phyloP scores from a whole-genome alignment of 179 eudicot species.

The Actinidia chinensis region DNA sequence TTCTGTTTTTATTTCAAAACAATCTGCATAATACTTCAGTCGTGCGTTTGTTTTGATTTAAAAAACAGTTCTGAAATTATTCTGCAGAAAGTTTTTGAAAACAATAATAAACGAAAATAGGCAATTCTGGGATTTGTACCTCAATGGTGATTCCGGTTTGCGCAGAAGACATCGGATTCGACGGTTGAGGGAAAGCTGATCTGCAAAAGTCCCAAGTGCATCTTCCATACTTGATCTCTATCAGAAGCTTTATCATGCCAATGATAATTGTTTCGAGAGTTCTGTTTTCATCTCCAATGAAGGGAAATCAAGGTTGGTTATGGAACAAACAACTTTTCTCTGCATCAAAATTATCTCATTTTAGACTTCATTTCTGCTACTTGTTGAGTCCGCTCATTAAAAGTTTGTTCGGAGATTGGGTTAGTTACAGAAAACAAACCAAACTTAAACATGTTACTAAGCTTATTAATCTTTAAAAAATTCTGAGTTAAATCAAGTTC shows the following conservation, averaged over 20 bases:
- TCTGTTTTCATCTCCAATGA: constrained; percentile 57
- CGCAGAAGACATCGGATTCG: constrained; percentile 70
- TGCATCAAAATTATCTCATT: constrained; percentile 19
- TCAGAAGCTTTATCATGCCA: constrained; percentile 83
- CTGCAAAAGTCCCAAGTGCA: constrained; percentile 63
- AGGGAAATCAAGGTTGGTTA: constrained; percentile 66
- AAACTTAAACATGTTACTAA: background rate
- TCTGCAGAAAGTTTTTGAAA: no score
- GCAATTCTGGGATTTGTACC: constrained; percentile 43
- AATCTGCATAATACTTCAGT: no score
- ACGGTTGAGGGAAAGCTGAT: constrained; percentile 66
- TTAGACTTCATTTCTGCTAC: background rate
- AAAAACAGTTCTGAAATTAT: no score
- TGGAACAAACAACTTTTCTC: constrained; percentile 75
- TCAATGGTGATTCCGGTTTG: constrained; percentile 70
- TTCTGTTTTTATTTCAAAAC: no score
- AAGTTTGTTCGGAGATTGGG: no score
- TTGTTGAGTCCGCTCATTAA: background rate
- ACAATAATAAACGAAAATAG: background rate
- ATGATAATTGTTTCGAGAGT: constrained; percentile 52
- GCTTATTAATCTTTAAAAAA: background rate
- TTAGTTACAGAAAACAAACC: no score
- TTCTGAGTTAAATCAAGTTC: no score
- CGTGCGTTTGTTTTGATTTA: no score
- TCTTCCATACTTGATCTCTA: constrained; percentile 38